Evolutionary conservation across 306 rosid species (phyloP), one percentile per base, ranked within the genome.

Genomic region (Trifolium repens): DNA sequence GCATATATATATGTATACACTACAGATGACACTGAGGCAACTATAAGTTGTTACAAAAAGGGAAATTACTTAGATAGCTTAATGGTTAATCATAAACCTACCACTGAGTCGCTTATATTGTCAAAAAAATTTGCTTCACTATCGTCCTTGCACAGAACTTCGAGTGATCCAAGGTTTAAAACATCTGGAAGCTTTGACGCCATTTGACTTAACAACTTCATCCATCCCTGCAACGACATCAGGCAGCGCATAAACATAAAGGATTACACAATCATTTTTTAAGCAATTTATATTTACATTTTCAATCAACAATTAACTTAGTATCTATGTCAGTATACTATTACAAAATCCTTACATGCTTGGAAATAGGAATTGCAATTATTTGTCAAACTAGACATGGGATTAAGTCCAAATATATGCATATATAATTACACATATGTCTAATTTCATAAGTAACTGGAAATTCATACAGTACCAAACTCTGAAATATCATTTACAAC

Each of bases 121-220:
- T 87, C 88, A 87, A 90, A 91, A 87, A 94, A 91, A 85, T 84
- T 88, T 10, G 75, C 84, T 84, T 94, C 97, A 40, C 82, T 87
- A 53, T 89, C 94, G 19, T 86, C 85, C 67, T 88, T 84, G 74
- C 84, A 84, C 50, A 94, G 78, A 44, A 50, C 87, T 84, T 42
- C 50, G 68, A 94, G 85, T 39, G 91, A 90, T 62, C 75, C 76
- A 43, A 94, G 87, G 77, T 86, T 87, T 60, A 85, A 85, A 72
- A 88, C 81, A 34, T 85, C 86, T 13, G 96, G 96, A 76, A 94
- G 92, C 80, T 86, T 91, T 77, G 87, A 78, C 78, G 88, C 91
- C 96, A 94, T 94, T 86, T 89, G 89, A 73, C 85, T 86, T 65
- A 94, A 85, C 60, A 94, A 78, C 75, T 87, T 84, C 19, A 92